These are phyloP conservation scores for Davidsoniella eucalypti DNA, from an alignment of 2,329 filamentous ascomycete species.

Conservation along the genomic window DNA sequence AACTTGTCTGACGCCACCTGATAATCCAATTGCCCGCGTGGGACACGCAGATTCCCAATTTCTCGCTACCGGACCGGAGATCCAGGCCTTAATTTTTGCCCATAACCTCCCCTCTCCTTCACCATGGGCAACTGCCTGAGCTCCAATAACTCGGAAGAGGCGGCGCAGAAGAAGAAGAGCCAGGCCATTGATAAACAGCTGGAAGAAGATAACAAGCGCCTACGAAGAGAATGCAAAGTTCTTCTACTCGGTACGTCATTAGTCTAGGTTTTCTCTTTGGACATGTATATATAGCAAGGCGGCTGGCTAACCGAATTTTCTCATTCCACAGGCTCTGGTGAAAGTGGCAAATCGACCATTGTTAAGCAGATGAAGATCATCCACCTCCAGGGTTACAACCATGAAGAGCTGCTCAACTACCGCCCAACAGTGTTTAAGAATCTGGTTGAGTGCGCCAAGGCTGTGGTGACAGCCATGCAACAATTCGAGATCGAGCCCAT, in stretches of 20 bases:
- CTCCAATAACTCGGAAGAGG: constrained; percentile 59
- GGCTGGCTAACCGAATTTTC: constrained; percentile 4
- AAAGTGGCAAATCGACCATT: constrained; percentile 97
- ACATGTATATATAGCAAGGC: constrained; percentile 7
- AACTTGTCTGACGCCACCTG: no score
- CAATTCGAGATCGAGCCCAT: constrained; percentile 77
- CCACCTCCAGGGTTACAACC: constrained; percentile 91
- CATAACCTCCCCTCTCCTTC: neutral
- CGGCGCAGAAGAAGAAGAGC: constrained; percentile 88
- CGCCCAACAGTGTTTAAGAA: constrained; percentile 97
- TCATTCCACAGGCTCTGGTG: constrained; percentile 59
- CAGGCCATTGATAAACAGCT: constrained; percentile 87
- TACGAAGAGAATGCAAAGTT: constrained; percentile 98
- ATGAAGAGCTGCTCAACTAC: constrained; percentile 87
- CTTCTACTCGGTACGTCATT: constrained; percentile 64
- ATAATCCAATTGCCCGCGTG: no score
- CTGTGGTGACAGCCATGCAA: constrained; percentile 77
- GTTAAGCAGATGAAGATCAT: constrained; percentile 99
- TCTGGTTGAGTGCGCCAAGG: constrained; percentile 88
- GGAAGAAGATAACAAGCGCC: constrained; percentile 82
- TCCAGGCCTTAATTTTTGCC: no score
- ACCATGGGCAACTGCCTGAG: constrained; percentile 92
- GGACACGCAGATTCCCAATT: no score
- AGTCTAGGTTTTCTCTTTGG: neutral
- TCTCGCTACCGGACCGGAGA: no score